phyloP scores from a whole-genome alignment of 345 rosid genomes.

The Eucalyptus shirleyi region DNA sequence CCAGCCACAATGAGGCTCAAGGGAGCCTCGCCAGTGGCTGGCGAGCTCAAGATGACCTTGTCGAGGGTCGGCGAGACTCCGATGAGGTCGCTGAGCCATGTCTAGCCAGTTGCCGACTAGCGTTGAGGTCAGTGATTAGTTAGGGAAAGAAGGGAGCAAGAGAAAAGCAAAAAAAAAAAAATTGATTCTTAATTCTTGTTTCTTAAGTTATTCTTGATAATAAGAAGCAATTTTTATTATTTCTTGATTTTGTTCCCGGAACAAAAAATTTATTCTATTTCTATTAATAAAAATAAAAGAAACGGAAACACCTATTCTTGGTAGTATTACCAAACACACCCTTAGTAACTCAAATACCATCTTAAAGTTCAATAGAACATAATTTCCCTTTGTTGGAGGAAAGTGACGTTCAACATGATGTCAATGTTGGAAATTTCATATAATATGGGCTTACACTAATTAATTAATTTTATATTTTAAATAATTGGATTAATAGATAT shows the following conservation, averaged over 20 bases:
- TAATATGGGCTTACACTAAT: too few species aligned
- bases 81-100: fast-evolving
- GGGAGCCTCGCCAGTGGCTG: fast-evolving
- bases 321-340: fast-evolving
- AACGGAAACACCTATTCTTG: fast-evolving
- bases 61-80: fast-evolving
- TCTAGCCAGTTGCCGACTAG: fast-evolving
- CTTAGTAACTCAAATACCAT: neutral
- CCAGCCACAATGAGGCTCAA: fast-evolving
- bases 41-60: too few species aligned
- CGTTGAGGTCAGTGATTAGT: fast-evolving
- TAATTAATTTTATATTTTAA: too few species aligned
- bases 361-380: neutral
- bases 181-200: fast-evolving
- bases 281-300: fast-evolving
- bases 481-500: fast-evolving
- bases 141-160: too few species aligned
- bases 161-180: fast-evolving
- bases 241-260: fast-evolving
- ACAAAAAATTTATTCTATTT: too few species aligned
- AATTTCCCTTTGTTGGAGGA: neutral
- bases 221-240: fast-evolving
- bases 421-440: too few species aligned
- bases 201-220: fast-evolving
- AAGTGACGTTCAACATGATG: neutral